Evolutionary conservation across 306 rosid genomes (phyloP).

Genomic region (Trifolium repens): DNA sequence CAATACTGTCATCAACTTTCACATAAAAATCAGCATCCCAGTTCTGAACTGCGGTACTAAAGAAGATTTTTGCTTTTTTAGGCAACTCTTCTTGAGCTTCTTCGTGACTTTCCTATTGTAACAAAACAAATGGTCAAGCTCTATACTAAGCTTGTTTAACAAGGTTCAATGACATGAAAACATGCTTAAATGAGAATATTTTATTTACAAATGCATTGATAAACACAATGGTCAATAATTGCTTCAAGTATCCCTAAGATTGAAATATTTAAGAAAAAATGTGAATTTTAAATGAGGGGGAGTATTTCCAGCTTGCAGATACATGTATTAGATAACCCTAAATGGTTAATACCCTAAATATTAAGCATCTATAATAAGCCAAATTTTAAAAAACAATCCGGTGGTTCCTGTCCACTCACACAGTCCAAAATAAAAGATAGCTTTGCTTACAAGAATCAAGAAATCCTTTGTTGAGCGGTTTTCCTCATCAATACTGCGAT

Average conservation of each 20-base stretch:
- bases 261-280: slow-evolving; percentile 21
- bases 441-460: slow-evolving; percentile 82
- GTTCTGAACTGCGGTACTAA: slow-evolving; percentile 88
- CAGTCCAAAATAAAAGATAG: slow-evolving; percentile 1
- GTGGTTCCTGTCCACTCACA: slow-evolving; percentile 28
- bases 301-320: slow-evolving; percentile 33
- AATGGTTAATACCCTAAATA: background rate
- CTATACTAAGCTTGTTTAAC: slow-evolving; percentile 26
- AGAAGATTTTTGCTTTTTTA: slow-evolving; percentile 86
- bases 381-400: slow-evolving; percentile 23
- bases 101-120: slow-evolving; percentile 90
- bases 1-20: slow-evolving; percentile 84
- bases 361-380: slow-evolving; percentile 19
- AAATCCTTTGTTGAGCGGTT: slow-evolving; percentile 78
- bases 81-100: slow-evolving; percentile 98
- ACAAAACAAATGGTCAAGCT: slow-evolving; percentile 44
- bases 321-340: slow-evolving; percentile 25
- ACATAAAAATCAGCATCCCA: slow-evolving; percentile 98
- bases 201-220: slow-evolving; percentile 10
- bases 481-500: slow-evolving; percentile 87
- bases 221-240: slow-evolving; percentile 19
- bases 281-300: background rate
- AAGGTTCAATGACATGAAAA: slow-evolving; percentile 17
- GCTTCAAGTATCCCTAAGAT: slow-evolving; percentile 21
- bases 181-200: slow-evolving; percentile 35